A percentile compares a stretch with the other conserved stretches of the same genome.
phyloP scores from a whole-genome alignment of 2,329 filamentous ascomycete genomes.

The Fusarium chaquense region DNA sequence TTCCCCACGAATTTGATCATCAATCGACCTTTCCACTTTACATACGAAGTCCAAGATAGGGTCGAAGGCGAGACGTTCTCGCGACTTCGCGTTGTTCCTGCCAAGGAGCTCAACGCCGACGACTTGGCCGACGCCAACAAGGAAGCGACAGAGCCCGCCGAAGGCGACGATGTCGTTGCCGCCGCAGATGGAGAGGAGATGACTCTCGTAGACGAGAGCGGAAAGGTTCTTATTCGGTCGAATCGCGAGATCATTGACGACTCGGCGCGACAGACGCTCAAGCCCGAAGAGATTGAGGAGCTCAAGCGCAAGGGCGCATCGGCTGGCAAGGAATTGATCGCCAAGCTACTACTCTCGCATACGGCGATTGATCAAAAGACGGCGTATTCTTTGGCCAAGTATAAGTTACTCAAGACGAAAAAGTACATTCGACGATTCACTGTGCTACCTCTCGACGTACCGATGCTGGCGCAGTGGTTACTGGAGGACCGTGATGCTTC shows the following conservation, averaged over 20 bases:
- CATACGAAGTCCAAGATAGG: slow-evolving; percentile 87
- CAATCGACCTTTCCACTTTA: slow-evolving; percentile 90
- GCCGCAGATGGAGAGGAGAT: slow-evolving; percentile 57
- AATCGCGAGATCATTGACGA: slow-evolving; percentile 71
- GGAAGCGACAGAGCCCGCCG: slow-evolving; percentile 56
- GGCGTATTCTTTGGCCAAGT: slow-evolving; percentile 91
- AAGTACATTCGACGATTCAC: slow-evolving; percentile 94
- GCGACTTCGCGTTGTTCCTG: slow-evolving; percentile 80
- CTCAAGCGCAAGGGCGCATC: slow-evolving; percentile 79
- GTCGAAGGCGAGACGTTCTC: slow-evolving; percentile 72
- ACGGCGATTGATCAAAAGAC: slow-evolving; percentile 94
- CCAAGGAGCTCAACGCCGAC: slow-evolving; percentile 86
- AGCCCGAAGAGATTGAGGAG: slow-evolving; percentile 79
- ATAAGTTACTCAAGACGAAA: slow-evolving; percentile 91
- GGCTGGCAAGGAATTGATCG: slow-evolving; percentile 88
- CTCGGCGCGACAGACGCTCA: slow-evolving; percentile 78
- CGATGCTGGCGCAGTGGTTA: slow-evolving; percentile 79
- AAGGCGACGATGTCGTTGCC: slow-evolving; percentile 58
- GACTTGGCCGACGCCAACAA: slow-evolving; percentile 65
- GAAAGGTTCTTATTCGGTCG: slow-evolving; percentile 64
- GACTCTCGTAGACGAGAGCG: slow-evolving; percentile 58
- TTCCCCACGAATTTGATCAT: slow-evolving; percentile 92
- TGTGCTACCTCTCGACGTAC: slow-evolving; percentile 84
- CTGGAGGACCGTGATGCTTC: slow-evolving; percentile 82
- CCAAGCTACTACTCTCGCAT: slow-evolving; percentile 92